These are phyloP conservation scores for Aechmea fasciata DNA, from an alignment of 176 grass and related monocot genomes.

Conservation along the genomic window DNA sequence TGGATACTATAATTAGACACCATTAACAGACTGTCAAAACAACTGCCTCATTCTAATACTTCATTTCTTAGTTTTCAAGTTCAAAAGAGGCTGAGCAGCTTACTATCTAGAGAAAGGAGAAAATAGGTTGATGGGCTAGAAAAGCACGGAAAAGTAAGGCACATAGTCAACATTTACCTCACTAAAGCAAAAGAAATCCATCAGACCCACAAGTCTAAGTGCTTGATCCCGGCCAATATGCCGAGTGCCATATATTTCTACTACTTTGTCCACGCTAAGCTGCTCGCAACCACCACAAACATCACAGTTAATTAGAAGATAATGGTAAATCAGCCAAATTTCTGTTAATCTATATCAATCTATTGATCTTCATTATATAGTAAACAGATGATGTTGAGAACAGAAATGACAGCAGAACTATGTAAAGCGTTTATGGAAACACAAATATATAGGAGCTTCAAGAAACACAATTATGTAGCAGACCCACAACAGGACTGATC, in stretches of 20 bases:
- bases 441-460: no score
- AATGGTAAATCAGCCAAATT: background rate
- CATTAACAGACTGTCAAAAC: background rate
- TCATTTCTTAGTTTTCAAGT: background rate
- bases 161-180: constrained; percentile 55
- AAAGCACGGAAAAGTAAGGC: background rate
- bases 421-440: background rate
- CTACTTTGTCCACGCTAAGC: constrained; percentile 69
- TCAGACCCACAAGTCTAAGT: constrained; percentile 78
- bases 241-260: constrained; percentile 77
- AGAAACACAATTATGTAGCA: no score
- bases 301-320: background rate
- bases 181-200: constrained; percentile 99
- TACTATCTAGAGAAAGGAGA: background rate
- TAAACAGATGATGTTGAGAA: constrained; percentile 3
- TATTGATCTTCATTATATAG: background rate
- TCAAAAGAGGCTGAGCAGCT: background rate
- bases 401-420: background rate
- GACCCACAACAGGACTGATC: no score
- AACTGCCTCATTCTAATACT: background rate
- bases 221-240: constrained; percentile 81
- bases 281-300: constrained; percentile 28
- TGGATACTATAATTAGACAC: no score
- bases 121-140: background rate
- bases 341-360: background rate